These are phyloP conservation scores for Starmera quercuum DNA, from an alignment of 805 yeast species.

Conservation along the genomic window DNA sequence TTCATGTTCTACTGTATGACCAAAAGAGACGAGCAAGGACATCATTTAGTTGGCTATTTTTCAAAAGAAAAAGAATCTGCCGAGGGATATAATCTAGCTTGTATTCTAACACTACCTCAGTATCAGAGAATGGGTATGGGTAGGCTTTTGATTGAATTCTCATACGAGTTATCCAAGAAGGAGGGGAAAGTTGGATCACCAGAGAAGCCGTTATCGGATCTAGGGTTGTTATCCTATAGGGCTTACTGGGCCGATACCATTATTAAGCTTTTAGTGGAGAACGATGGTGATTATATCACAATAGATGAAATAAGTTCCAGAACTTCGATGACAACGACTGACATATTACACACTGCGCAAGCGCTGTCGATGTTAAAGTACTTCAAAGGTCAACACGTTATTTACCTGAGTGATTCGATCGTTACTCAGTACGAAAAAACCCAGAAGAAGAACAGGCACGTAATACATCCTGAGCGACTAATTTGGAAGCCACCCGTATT, in stretches of 20 bases:
- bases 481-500: slow-evolving; percentile 92
- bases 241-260: slow-evolving; percentile 95
- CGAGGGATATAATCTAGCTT: slow-evolving; percentile 92
- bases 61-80: slow-evolving; percentile 96
- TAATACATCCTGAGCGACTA: slow-evolving; percentile 63
- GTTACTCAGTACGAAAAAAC: slow-evolving; percentile 66
- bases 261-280: slow-evolving; percentile 59
- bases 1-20: slow-evolving; percentile 96
- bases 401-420: slow-evolving; percentile 78
- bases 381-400: slow-evolving; percentile 91
- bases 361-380: slow-evolving; percentile 85
- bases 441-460: slow-evolving; percentile 61
- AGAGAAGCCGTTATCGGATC: slow-evolving; percentile 92
- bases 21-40: slow-evolving; percentile 79
- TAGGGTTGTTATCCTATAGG: slow-evolving; percentile 88
- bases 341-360: slow-evolving; percentile 87
- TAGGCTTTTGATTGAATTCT: slow-evolving; percentile 82
- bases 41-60: slow-evolving; percentile 92
- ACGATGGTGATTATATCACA: slow-evolving; percentile 48
- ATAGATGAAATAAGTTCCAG: slow-evolving; percentile 84
- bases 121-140: slow-evolving; percentile 96
- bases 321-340: slow-evolving; percentile 95
- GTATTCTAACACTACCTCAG: slow-evolving; percentile 93
- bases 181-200: slow-evolving; percentile 95
- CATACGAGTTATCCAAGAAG: slow-evolving; percentile 80